Conservation (phyloP, 1,284 basidiomycete species). For the Peniophora sp. region DNA sequence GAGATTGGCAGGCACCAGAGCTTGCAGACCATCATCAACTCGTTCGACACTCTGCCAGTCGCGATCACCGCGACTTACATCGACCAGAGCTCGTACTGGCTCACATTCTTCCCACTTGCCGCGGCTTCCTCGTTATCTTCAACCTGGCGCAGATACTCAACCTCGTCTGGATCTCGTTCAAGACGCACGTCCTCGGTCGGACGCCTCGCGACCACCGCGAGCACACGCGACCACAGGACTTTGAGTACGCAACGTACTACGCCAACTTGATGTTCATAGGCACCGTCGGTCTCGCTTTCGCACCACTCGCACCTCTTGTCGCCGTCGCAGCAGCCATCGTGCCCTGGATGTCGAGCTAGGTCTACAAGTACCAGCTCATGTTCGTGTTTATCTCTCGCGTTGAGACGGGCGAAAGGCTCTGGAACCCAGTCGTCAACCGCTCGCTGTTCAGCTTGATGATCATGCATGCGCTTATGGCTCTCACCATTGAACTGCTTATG, state of each 20-base stretch:
- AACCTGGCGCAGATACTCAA: conserved; percentile 95
- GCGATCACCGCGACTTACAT: conserved; percentile 77
- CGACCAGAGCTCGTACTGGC: conserved; percentile 83
- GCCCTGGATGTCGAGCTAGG: conserved; percentile 77
- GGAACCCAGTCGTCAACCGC: conserved; percentile 89
- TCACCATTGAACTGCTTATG: conserved; percentile 81
- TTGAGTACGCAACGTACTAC: conserved; percentile 87
- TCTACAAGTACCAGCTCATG: conserved; percentile 92
- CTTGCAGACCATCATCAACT: conserved; percentile 57
- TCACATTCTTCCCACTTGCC: conserved; percentile 88
- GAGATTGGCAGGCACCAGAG: conserved; percentile 64
- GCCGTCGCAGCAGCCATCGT: conserved; percentile 68
- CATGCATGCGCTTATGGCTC: conserved; percentile 81
- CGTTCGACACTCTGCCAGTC: conserved; percentile 61
- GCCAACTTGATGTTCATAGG: conserved; percentile 69
- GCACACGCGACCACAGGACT: conserved; percentile 92
- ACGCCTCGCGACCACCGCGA: conserved; percentile 95
- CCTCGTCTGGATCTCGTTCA: conserved; percentile 67
- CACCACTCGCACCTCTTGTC: conserved; percentile 87
- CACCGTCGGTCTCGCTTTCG: conserved; percentile 83
- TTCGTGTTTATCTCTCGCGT: conserved; percentile 85
- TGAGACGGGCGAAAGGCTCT: conserved; percentile 88
- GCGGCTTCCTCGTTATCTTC: conserved; percentile 90
- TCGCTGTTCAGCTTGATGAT: conserved; percentile 67
- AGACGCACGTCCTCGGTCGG: conserved; percentile 84